Conservation (phyloP, 305 asterid species). For the Andrographis paniculata region DNA sequence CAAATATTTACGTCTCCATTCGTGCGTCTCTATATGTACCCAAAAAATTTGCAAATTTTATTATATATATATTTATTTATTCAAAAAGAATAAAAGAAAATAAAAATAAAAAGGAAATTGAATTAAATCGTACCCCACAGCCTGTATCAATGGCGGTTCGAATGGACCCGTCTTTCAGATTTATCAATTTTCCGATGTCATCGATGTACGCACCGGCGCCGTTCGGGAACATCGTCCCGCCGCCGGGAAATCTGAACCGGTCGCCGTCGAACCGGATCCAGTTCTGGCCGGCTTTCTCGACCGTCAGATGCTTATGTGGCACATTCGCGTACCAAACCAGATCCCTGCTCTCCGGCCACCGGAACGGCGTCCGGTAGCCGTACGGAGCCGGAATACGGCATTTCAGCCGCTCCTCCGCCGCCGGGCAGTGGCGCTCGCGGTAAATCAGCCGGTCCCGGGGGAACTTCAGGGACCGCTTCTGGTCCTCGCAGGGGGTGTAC, state of each 20-base stretch:
- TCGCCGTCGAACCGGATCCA: conserved; percentile 48
- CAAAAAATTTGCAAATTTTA: too few relatives aligned
- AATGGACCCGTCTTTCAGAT: conserved; percentile 36
- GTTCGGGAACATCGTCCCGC: conserved; percentile 51
- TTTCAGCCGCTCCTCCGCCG: conserved; percentile 23
- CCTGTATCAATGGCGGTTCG: conserved; percentile 55
- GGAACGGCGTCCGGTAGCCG: conserved; percentile 36
- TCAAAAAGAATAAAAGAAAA: too few relatives aligned
- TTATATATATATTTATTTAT: too few relatives aligned
- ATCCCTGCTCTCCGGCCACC: conserved; percentile 40
- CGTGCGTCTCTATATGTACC: too few relatives aligned
- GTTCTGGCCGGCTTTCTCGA: conserved; percentile 48
- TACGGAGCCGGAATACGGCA: conserved; percentile 41
- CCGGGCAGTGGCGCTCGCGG: conserved; percentile 44
- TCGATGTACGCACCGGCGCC: conserved; percentile 49
- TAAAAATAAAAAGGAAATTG: too few relatives aligned
- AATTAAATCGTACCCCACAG: conserved; percentile 32
- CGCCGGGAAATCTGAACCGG: conserved; percentile 48
- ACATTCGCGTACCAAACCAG: conserved; percentile 48
- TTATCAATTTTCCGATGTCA: conserved; percentile 38
- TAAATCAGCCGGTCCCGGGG: conserved; percentile 26
- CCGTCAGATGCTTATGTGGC: conserved; percentile 44
- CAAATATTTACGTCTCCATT: too few relatives aligned
- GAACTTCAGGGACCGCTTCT: conserved; percentile 26
- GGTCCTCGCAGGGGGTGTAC: conserved; percentile 49